Percentiles rank a stretch among this genome's conserved stretches.
phyloP scores from a whole-genome alignment of 768 basidiomycete genomes.

The Boletales sp. region DNA sequence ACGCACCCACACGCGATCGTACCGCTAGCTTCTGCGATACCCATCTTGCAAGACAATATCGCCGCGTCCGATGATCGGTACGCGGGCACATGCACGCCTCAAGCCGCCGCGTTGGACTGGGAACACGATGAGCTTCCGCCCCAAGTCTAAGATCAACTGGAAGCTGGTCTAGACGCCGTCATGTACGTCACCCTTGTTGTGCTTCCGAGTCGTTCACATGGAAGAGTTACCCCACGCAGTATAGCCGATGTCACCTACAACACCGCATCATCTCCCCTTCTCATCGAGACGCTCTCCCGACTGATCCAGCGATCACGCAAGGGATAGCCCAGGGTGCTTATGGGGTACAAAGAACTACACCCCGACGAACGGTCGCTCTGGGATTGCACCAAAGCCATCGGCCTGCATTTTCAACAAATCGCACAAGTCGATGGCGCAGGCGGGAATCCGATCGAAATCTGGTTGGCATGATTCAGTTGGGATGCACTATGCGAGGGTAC shows the following conservation, averaged over 20 bases:
- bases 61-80: slow-evolving; percentile 34
- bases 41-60: slow-evolving; percentile 74
- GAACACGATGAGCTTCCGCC: slow-evolving; percentile 55
- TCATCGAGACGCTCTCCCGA: slow-evolving; percentile 61
- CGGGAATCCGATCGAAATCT: slow-evolving; percentile 66
- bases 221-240: slow-evolving; percentile 35
- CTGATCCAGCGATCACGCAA: slow-evolving; percentile 34
- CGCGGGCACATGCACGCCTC: slow-evolving; percentile 28
- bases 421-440: slow-evolving; percentile 57
- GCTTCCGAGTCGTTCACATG: background rate
- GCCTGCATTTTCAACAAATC: slow-evolving; percentile 54
- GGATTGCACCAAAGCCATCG: slow-evolving; percentile 51
- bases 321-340: slow-evolving; percentile 46
- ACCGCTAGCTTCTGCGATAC: slow-evolving; percentile 69
- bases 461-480: slow-evolving; percentile 43
- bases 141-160: slow-evolving; percentile 37
- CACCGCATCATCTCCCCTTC: slow-evolving; percentile 75
- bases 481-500: slow-evolving; percentile 10
- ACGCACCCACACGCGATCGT: background rate
- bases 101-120: slow-evolving; percentile 66
- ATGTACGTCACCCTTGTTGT: slow-evolving; percentile 46
- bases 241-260: slow-evolving; percentile 96
- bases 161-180: slow-evolving; percentile 54
- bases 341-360: slow-evolving; percentile 90
- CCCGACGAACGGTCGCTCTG: slow-evolving; percentile 71